Conservation (phyloP, 306 rosid species). For the Lithocarpus polystachyus region DNA sequence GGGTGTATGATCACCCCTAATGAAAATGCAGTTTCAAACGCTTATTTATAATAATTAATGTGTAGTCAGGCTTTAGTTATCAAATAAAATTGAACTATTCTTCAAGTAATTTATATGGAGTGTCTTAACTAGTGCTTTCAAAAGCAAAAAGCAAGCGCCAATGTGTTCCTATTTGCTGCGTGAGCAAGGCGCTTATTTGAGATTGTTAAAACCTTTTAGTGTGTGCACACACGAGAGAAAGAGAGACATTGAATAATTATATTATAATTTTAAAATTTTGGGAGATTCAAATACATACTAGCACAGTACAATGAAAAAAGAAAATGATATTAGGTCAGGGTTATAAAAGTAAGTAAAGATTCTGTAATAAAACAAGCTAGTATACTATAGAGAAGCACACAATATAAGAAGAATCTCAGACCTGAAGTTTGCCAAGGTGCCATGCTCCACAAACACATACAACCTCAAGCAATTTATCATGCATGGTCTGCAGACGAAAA, state of each 20-base stretch:
- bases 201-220: neutral
- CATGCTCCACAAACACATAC: slow-evolving; percentile 79
- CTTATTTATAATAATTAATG: neutral
- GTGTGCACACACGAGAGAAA: neutral
- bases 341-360: neutral
- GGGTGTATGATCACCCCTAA: neutral
- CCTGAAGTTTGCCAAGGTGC: slow-evolving; percentile 89
- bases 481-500: slow-evolving; percentile 58
- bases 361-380: neutral
- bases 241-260: neutral
- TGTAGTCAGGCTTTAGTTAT: neutral
- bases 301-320: neutral
- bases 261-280: neutral
- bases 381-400: neutral
- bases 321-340: neutral
- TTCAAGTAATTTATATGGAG: neutral
- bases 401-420: slow-evolving; percentile 14
- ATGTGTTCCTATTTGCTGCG: no score
- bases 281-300: neutral
- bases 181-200: neutral
- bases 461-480: slow-evolving; percentile 68
- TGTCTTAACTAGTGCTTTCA: neutral
- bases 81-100: neutral
- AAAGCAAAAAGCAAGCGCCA: neutral
- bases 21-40: neutral